These are phyloP conservation scores for Harringtonia aguacate DNA, from an alignment of 2,329 filamentous ascomycete genomes.

Conservation along the genomic window DNA sequence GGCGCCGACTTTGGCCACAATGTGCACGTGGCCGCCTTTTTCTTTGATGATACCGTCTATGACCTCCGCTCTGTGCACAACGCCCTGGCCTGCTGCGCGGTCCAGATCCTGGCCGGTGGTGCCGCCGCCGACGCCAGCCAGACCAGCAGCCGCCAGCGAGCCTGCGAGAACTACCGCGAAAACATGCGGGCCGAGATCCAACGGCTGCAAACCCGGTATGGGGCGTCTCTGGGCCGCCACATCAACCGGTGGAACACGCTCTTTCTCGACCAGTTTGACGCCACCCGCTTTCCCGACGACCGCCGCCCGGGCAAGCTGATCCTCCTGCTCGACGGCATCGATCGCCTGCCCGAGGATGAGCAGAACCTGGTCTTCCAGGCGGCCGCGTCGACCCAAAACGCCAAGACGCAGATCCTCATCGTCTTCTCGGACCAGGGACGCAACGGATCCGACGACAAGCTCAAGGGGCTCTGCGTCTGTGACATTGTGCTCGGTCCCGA, in stretches of 20 bases:
- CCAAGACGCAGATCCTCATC: background rate
- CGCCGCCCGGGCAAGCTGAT: background rate
- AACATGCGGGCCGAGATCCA: background rate
- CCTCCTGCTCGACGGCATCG: background rate
- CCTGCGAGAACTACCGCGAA: background rate
- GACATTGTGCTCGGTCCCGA: too few relatives aligned
- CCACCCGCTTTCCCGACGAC: background rate
- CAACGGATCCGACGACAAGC: background rate
- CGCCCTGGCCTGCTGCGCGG: background rate
- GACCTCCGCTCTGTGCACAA: background rate
- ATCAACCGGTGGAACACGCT: background rate
- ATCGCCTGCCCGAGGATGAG: background rate
- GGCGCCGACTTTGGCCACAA: background rate
- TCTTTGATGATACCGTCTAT: background rate
- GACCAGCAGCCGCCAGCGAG: too few relatives aligned
- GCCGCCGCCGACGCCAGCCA: too few relatives aligned
- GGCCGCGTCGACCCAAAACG: background rate
- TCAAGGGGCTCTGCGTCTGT: slow-evolving; percentile 11
- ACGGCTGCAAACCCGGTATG: background rate
- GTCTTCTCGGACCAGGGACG: background rate
- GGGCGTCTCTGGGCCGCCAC: background rate
- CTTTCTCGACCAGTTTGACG: background rate
- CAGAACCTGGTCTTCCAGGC: background rate
- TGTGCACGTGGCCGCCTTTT: background rate
- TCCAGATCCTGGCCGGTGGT: background rate